Evolutionary conservation across 192 early-diverging fungal genomes (phyloP), one percentile per base, ranked within the genome.

Genomic region (Powellomyces hirtus): DNA sequence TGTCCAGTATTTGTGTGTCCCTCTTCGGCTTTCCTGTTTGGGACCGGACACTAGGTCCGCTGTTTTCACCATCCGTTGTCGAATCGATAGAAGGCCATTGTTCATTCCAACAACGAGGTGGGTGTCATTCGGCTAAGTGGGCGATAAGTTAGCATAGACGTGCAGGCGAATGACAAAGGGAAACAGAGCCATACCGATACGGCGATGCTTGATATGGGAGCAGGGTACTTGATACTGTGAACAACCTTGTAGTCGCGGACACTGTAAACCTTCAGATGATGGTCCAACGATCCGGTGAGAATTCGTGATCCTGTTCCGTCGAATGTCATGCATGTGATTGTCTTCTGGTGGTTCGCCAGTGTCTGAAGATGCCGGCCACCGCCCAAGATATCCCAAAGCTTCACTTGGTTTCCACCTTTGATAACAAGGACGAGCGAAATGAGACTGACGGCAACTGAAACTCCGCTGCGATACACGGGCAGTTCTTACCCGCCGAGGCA

Each of bases 321-420:
- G 63, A 99, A 84, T 59, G 85, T 85, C 81, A 98, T 73, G 30
- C 88, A 86, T 6, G 96, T 99, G 66, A 98, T 89, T 5, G 92
- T 94, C 84, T 99, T 99, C 81, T 96, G 92, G 73, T 96, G 94
- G 77, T 97, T 98, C 30, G 86, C 86, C 22, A 99, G 70, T 26
- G 84, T 83, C 36, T 88, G 83, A 64, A 96, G 68, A n/a, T 81
- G 76, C 26, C 88, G 77, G 40, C 95, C 91, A 45, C 92, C 94
- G 59, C 83, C 81, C 36, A 95, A 76, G 27, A 92, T 77, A 73
- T 99, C 96, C 88, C 92, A 96, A 26, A 99, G 78, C 59, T 92
- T 93, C 44, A 99, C 70, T 29, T 68, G 77, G 44, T 93, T 90
- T 29, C 92, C 90, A 42, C n/a, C n/a, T n/a, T n/a, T n/a, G n/a